Conservation (phyloP, 768 basidiomycete species). For the Termitomyces sp. region DNA sequence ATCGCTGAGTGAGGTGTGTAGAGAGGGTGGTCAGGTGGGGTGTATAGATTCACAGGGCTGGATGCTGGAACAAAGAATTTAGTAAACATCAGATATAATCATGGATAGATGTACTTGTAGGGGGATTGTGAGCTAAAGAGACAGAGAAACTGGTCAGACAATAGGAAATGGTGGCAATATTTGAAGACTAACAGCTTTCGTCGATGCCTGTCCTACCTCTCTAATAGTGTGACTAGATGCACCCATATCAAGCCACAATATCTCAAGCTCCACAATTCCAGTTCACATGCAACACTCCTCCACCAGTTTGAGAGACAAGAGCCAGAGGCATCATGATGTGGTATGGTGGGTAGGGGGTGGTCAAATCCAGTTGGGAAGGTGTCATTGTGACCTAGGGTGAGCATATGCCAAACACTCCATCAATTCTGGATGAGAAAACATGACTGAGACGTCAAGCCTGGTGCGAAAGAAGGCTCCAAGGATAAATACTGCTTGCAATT, state of each 20-base stretch:
- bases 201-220: conserved; percentile 67
- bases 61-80: conserved; percentile 57
- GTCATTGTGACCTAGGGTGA: too few species aligned
- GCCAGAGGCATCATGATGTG: too few species aligned
- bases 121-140: conserved; percentile 44
- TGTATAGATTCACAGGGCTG: conserved; percentile 57
- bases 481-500: too few species aligned
- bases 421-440: too few species aligned
- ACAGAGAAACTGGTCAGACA: background rate
- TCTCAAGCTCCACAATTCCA: conserved; percentile 63
- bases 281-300: conserved; percentile 73
- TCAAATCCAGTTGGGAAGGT: too few species aligned
- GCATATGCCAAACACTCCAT: too few species aligned
- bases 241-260: conserved; percentile 40
- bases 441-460: too few species aligned
- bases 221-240: conserved; percentile 48
- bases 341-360: too few species aligned
- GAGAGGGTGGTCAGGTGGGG: conserved; percentile 60
- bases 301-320: conserved; percentile 47
- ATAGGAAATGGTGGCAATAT: background rate
- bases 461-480: too few species aligned
- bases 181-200: conserved; percentile 56
- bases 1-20: conserved; percentile 49
- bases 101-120: conserved; percentile 66
- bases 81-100: too few species aligned